Percentiles rank a stretch among this genome's conserved stretches.
phyloP scores from a whole-genome alignment of 177 flowering plant species.

The Telopea speciosissima region DNA sequence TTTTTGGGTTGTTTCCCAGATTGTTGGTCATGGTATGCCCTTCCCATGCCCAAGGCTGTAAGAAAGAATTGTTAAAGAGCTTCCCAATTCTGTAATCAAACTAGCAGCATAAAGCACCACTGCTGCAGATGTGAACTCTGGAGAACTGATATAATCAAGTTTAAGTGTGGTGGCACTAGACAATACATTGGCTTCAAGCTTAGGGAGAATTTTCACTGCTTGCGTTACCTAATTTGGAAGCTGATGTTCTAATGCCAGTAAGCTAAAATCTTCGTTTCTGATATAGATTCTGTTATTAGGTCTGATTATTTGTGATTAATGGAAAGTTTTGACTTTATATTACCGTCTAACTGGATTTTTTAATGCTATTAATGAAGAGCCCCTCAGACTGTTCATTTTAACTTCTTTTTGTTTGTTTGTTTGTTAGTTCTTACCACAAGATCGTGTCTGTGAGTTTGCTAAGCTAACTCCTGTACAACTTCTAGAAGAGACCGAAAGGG shows the following conservation, averaged over 20 bases:
- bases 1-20: too few species aligned
- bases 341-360: too few species aligned
- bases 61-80: not conserved
- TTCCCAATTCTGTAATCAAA: not conserved
- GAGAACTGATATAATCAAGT: not conserved
- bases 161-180: not conserved
- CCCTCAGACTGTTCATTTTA: not conserved
- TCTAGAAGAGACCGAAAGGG: slow-evolving; percentile 93
- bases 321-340: not conserved
- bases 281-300: not conserved
- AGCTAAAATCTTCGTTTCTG: not conserved
- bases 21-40: too few species aligned
- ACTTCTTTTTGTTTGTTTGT: not conserved
- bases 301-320: slow-evolving; percentile 1
- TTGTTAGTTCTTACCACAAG: slow-evolving; percentile 88
- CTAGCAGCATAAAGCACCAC: not conserved
- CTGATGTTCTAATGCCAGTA: too few species aligned
- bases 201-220: not conserved
- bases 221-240: too few species aligned
- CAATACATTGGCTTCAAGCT: not conserved
- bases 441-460: slow-evolving; percentile 97
- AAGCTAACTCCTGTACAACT: slow-evolving; percentile 90
- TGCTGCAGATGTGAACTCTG: not conserved
- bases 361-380: too few species aligned
- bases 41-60: too few species aligned